phyloP scores from a whole-genome alignment of 768 basidiomycete genomes.

The Xerocomus brunneocitrinus region DNA sequence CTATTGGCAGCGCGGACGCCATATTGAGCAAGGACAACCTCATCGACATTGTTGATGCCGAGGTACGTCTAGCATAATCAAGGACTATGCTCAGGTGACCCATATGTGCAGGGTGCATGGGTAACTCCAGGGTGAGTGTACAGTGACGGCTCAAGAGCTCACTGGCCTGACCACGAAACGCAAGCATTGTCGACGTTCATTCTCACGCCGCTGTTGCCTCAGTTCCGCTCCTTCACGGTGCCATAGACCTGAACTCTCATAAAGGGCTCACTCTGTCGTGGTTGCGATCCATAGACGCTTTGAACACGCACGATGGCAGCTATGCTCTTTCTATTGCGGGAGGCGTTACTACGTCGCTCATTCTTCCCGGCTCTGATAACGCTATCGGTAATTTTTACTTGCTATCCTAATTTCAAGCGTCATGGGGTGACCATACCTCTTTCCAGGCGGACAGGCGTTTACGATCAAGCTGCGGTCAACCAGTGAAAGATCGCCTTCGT shows the following conservation, averaged over 20 bases:
- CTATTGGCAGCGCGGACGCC: slow-evolving; percentile 37
- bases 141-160: background rate
- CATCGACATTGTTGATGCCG: slow-evolving; percentile 39
- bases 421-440: background rate
- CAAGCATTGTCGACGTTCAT: slow-evolving; percentile 50
- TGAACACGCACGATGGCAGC: slow-evolving; percentile 70
- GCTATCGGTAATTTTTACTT: slow-evolving; percentile 46
- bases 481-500: slow-evolving; percentile 58
- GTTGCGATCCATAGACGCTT: slow-evolving; percentile 64
- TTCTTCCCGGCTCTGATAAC: slow-evolving; percentile 67
- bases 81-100: background rate
- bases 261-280: slow-evolving; percentile 46
- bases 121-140: slow-evolving; percentile 45
- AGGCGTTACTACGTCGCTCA: slow-evolving; percentile 67
- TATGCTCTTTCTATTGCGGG: slow-evolving; percentile 59
- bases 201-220: slow-evolving; percentile 49
- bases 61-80: slow-evolving; percentile 13
- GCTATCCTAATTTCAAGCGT: background rate
- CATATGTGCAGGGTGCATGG: slow-evolving; percentile 50
- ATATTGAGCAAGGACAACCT: slow-evolving; percentile 13
- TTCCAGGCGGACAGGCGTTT: slow-evolving; percentile 70
- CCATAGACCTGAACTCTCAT: slow-evolving; percentile 52
- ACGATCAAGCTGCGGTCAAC: slow-evolving; percentile 74
- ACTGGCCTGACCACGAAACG: background rate
- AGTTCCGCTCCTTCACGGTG: slow-evolving; percentile 37